phyloP scores from a whole-genome alignment of 1,139 yeast species.

The Keqinozyma sinolaborantium region DNA sequence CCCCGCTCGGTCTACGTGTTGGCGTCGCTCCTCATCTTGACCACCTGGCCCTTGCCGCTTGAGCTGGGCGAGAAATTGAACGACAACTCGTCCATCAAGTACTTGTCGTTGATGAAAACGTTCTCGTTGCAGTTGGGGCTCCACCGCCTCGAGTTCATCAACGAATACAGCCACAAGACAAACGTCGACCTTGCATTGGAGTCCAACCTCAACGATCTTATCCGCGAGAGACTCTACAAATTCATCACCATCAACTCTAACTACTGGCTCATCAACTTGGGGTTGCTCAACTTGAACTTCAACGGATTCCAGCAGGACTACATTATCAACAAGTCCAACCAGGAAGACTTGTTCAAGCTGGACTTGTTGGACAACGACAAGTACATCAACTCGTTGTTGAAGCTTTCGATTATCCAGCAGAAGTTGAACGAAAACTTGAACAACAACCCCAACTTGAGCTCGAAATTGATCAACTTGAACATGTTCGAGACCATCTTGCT shows the following conservation, averaged over 20 bases:
- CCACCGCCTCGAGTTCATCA: constrained; percentile 40
- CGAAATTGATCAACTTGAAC: constrained; percentile 34
- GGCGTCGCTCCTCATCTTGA: constrained; percentile 36
- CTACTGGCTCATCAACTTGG: constrained; percentile 42
- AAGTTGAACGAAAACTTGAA: constrained; percentile 40
- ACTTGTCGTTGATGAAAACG: constrained; percentile 38
- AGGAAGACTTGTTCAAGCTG: constrained; percentile 19
- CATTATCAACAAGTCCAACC: constrained; percentile 34
- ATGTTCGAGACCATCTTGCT: constrained; percentile 43
- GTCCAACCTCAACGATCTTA: constrained; percentile 29
- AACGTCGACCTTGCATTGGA: constrained; percentile 31
- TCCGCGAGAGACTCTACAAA: constrained; percentile 44
- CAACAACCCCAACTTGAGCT: constrained; percentile 16
- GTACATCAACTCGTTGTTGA: constrained; percentile 37
- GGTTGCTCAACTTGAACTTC: constrained; percentile 35
- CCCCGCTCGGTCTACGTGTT: constrained; percentile 43
- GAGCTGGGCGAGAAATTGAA: constrained; percentile 24
- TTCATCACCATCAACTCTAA: constrained; percentile 42
- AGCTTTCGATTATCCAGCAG: constrained; percentile 39
- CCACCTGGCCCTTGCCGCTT: constrained; percentile 47
- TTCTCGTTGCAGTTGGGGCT: constrained; percentile 43
- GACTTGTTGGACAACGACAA: constrained; percentile 18
- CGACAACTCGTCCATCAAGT: constrained; percentile 37
- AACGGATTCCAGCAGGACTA: constrained; percentile 43
- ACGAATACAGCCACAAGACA: constrained; percentile 45